Conservation (phyloP, 768 basidiomycete species). For the Tricholoma hemisulphureum region DNA sequence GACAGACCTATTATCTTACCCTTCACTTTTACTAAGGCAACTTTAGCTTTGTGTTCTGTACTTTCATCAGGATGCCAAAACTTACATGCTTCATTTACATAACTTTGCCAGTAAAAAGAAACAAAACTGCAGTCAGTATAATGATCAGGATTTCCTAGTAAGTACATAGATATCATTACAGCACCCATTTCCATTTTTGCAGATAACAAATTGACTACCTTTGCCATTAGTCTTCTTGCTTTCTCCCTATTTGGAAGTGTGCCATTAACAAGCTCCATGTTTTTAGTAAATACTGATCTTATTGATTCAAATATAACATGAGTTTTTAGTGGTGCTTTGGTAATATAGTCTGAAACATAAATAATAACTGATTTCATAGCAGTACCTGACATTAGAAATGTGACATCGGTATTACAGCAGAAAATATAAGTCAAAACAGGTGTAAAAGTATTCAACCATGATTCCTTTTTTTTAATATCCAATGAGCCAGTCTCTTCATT, state of each 20-base stretch:
- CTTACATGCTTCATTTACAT: conserved; percentile 28
- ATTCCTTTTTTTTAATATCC: conserved; percentile 32
- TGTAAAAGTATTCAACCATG: conserved; percentile 37
- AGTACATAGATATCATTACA: too few relatives aligned
- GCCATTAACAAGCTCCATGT: too few relatives aligned
- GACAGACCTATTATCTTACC: too few relatives aligned
- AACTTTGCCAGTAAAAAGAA: conserved; percentile 32
- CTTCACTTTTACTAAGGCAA: conserved; percentile 16
- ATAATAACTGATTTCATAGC: conserved; percentile 36
- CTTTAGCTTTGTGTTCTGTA: too few relatives aligned
- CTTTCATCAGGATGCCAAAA: too few relatives aligned
- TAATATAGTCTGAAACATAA: conserved; percentile 45
- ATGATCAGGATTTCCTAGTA: too few relatives aligned
- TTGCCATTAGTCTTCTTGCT: conserved; percentile 29
- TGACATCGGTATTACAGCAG: conserved; percentile 39
- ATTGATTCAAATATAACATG: conserved; percentile 36
- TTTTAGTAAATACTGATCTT: conserved; percentile 22
- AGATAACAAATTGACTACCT: conserved; percentile 36
- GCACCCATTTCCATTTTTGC: too few relatives aligned
- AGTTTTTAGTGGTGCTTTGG: conserved; percentile 38
- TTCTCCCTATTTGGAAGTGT: conserved; percentile 12
- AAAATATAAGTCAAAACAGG: conserved; percentile 28
- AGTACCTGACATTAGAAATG: conserved; percentile 39
- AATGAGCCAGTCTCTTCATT: conserved; percentile 26
- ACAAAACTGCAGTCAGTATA: conserved; percentile 36